A percentile compares a stretch with the other conserved stretches of the same genome.
These are phyloP conservation scores for Setaria viridis DNA, from an alignment of 202 grass and related monocot genomes.

Conservation along the genomic window DNA sequence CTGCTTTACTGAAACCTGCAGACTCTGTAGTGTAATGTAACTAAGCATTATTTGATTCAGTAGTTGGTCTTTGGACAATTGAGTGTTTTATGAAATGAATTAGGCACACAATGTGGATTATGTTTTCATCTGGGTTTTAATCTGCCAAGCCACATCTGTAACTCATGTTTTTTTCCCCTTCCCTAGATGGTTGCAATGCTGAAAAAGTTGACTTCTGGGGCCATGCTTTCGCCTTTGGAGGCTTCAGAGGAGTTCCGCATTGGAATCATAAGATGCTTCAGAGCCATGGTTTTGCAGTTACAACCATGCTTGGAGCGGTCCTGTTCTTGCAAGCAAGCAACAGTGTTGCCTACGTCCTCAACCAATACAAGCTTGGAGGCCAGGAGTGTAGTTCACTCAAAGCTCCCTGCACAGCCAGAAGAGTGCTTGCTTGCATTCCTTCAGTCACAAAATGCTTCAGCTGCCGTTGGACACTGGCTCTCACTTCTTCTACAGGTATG, in stretches of 20 bases:
- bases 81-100: background rate
- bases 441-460: constrained; percentile 81
- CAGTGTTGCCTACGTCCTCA: constrained; percentile 47
- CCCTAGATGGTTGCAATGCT: constrained; percentile 80
- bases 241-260: constrained; percentile 86
- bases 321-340: constrained; percentile 74
- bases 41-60: constrained; percentile 4
- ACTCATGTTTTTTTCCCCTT: background rate
- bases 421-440: constrained; percentile 90
- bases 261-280: constrained; percentile 88
- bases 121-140: background rate
- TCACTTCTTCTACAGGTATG: constrained; percentile 91
- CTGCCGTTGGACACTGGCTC: constrained; percentile 90
- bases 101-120: constrained; percentile 16
- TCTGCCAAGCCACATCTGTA: constrained; percentile 18
- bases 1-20: constrained; percentile 28
- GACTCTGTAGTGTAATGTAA: background rate
- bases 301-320: constrained; percentile 59
- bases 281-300: constrained; percentile 70
- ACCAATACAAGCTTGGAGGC: constrained; percentile 34
- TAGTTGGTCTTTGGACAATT: constrained; percentile 3
- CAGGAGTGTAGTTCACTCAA: constrained; percentile 31
- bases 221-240: constrained; percentile 80
- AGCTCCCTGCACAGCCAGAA: constrained; percentile 46
- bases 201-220: constrained; percentile 78